Conservation (phyloP, 768 basidiomycete genomes). For the Russula virescens region DNA sequence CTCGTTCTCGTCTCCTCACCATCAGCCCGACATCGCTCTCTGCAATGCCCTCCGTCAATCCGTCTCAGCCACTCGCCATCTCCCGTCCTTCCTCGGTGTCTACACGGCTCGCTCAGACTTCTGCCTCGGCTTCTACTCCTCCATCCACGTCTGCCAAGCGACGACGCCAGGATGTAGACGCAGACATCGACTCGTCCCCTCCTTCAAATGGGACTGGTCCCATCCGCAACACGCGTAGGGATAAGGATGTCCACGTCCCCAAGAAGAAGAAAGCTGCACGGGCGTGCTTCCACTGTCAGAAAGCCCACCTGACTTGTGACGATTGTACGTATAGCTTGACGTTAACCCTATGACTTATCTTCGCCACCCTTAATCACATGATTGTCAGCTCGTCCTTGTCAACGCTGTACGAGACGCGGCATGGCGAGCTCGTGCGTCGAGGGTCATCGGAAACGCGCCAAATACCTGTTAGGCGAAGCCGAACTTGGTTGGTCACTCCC, state of each 20-base stretch:
- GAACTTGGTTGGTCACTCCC: conserved; percentile 64
- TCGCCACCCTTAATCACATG: conserved; percentile 16
- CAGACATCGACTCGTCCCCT: conserved; percentile 46
- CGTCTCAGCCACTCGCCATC: neutral
- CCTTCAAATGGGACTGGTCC: conserved; percentile 44
- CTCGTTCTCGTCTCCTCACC: conserved; percentile 4
- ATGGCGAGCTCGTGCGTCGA: conserved; percentile 86
- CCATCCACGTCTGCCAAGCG: conserved; percentile 12
- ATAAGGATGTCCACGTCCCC: conserved; percentile 67
- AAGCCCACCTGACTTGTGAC: conserved; percentile 97
- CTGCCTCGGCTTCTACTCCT: neutral
- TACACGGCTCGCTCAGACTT: neutral
- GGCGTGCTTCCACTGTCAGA: conserved; percentile 94
- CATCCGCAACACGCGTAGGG: conserved; percentile 40
- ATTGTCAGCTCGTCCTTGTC: conserved; percentile 83
- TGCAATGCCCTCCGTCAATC: neutral
- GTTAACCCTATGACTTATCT: conserved; percentile 1
- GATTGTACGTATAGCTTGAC: conserved; percentile 60
- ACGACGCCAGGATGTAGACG: conserved; percentile 49
- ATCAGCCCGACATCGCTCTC: conserved; percentile 14
- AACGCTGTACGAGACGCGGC: conserved; percentile 91
- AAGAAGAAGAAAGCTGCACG: conserved; percentile 95
- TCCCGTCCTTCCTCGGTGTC: neutral
- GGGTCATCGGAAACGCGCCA: conserved; percentile 95
- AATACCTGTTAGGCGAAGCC: conserved; percentile 91